Percentiles rank a stretch among this genome's conserved stretches.
These are phyloP conservation scores for Microcyclospora pomicola DNA, from an alignment of 2,329 filamentous ascomycete genomes.

Conservation along the genomic window DNA sequence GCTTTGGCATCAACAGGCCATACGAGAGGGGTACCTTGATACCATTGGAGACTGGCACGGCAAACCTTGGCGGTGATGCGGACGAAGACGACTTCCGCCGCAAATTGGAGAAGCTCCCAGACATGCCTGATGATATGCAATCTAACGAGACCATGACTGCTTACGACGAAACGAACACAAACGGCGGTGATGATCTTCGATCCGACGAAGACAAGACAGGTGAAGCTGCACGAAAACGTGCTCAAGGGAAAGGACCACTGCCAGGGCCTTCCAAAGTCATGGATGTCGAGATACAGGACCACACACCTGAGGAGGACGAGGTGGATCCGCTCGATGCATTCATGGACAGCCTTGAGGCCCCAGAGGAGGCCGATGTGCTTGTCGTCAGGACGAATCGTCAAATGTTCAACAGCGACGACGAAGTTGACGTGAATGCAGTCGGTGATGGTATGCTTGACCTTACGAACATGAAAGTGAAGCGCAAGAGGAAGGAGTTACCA, in stretches of 20 bases:
- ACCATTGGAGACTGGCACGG: conserved; percentile 52
- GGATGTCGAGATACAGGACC: conserved; percentile 34
- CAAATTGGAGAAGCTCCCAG: conserved; percentile 81
- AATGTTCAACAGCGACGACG: conserved; percentile 73
- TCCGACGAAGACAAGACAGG: conserved; percentile 82
- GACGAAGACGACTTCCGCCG: conserved; percentile 78
- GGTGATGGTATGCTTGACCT: conserved; percentile 50
- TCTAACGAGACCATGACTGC: conserved; percentile 39
- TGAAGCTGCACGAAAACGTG: conserved; percentile 66
- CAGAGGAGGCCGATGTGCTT: conserved; percentile 9
- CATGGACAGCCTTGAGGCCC: conserved; percentile 59
- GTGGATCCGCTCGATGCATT: conserved; percentile 92
- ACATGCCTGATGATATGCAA: conserved; percentile 45
- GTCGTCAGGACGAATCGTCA: conserved; percentile 49
- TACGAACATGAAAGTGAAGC: conserved; percentile 46
- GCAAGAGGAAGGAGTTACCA: conserved; percentile 94
- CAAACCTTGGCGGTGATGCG: conserved; percentile 43
- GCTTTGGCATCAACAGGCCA: conserved; percentile 68
- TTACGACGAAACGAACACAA: conserved; percentile 36
- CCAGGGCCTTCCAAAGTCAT: conserved; percentile 27
- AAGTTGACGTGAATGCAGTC: conserved; percentile 49
- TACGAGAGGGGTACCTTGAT: conserved; percentile 42
- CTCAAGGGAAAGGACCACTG: conserved; percentile 26
- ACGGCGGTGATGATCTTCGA: conserved; percentile 57
- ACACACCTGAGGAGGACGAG: conserved; percentile 36